phyloP scores from a whole-genome alignment of 768 basidiomycete genomes.

The Lentinula lateritia region DNA sequence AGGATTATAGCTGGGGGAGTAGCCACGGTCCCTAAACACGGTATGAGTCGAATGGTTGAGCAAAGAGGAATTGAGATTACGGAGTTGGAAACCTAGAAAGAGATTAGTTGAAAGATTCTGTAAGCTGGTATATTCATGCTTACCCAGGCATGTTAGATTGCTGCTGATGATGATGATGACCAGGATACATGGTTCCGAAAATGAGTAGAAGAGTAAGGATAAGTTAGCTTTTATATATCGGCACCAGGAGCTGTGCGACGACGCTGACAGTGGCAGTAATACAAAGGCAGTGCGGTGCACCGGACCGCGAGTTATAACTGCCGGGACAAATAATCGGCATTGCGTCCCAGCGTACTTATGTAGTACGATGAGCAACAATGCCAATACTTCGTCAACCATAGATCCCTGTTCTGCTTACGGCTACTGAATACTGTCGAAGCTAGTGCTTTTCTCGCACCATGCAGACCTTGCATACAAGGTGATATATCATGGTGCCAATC shows the following conservation, averaged over 20 bases:
- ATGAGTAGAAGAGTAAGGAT: background rate
- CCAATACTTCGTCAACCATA: no score
- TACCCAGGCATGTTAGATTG: background rate
- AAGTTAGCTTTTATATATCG: background rate
- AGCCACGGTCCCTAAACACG: background rate
- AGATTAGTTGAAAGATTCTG: background rate
- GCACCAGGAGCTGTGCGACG: background rate
- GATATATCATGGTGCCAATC: no score
- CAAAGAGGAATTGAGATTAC: background rate
- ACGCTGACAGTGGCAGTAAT: background rate
- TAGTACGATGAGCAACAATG: no score
- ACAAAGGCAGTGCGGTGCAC: background rate
- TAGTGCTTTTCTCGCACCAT: no score
- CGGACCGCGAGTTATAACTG: background rate
- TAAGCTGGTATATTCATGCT: background rate
- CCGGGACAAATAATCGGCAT: no score
- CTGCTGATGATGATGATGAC: background rate
- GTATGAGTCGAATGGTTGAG: background rate
- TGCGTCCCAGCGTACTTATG: no score
- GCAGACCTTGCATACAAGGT: no score
- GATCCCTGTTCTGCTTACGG: no score
- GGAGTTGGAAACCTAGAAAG: constrained; percentile 3
- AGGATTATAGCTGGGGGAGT: background rate
- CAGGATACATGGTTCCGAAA: background rate
- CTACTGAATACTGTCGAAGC: no score